Evolutionary conservation across 495 filamentous ascomycete genomes (phyloP).

Genomic region (Hypoxylon cercidicola): DNA sequence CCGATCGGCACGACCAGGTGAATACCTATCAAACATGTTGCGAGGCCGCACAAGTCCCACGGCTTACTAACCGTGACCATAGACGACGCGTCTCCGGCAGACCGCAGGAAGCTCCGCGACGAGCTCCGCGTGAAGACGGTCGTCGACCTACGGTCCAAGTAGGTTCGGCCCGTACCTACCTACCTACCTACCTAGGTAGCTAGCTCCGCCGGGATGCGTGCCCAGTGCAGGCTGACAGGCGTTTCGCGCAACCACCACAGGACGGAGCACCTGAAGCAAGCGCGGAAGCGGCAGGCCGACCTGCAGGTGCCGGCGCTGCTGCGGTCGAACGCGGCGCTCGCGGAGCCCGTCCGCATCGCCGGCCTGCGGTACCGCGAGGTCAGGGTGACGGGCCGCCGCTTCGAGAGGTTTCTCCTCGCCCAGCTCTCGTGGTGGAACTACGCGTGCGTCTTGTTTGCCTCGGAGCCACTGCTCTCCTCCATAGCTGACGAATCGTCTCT

Average conservation of each 20-base stretch:
- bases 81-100: constrained; percentile 76
- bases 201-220: neutral
- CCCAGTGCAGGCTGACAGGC: constrained; percentile 16
- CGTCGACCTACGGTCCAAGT: constrained; percentile 82
- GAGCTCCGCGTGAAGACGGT: constrained; percentile 74
- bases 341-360: constrained; percentile 64
- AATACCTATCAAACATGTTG: too few relatives aligned
- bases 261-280: constrained; percentile 77
- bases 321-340: constrained; percentile 55
- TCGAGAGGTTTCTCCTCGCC: constrained; percentile 73
- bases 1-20: constrained; percentile 77
- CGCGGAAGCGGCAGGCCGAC: constrained; percentile 68
- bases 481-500: neutral
- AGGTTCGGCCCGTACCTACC: constrained; percentile 27
- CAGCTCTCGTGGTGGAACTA: constrained; percentile 75
- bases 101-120: constrained; percentile 67
- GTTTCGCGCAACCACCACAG: constrained; percentile 43
- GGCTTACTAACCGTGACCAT: constrained; percentile 22
- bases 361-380: constrained; percentile 69
- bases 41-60: neutral
- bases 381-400: constrained; percentile 77
- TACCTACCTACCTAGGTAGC: neutral
- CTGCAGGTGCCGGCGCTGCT: constrained; percentile 50
- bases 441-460: constrained; percentile 51
- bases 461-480: neutral